Evolutionary conservation across 2,329 filamentous ascomycete species (phyloP), one percentile per base, ranked within the genome.

Genomic region (Pseudohalonectria lignicola): DNA sequence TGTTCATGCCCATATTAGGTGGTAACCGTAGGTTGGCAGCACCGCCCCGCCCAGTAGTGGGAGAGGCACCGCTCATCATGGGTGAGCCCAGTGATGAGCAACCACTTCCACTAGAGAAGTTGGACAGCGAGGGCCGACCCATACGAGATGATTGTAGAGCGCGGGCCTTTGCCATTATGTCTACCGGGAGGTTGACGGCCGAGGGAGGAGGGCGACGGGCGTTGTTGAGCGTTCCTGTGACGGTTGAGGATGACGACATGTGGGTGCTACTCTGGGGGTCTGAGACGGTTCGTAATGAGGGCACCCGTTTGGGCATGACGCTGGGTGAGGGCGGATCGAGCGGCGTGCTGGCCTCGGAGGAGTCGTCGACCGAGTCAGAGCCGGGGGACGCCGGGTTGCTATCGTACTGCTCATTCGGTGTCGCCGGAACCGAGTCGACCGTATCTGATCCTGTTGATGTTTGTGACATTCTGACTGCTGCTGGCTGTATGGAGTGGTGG

Each of bases 181-280:
- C 62, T 28, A 53, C 55, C 8, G 63, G 62, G 39, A 64, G 43
- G 20, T 45, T 57, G 31, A 54, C 55, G 1, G 63, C 52, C 10
- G 61, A 52, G 12, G 61, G 60, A 16, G 61, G 53, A 3, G 74
- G 76, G 35, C 72, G 66, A 41, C 76, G 65, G 4, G 73, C 76
- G 46, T 63, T 74, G 57, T 80, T 86, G 51, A 94, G 64, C 41
- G 84, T 74, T 30, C 86, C 86, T 4, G 88, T 66, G 30, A 85
- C 79, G 20, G 82, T 92, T n/a, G 79, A 87, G 6, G 82, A 64
- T 39, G 76, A 85, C 40, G 76, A 85, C 76, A 94, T 87, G 41
- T 62, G 57, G 18, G 60, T 58, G 21, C 63, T 53, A 39, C 62
- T 65, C 45, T 67, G 62, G 16, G 77, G 63, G 36, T 79, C 74